These are phyloP conservation scores for Leccinum uliginosum DNA, from an alignment of 768 basidiomycete genomes.

Conservation along the genomic window DNA sequence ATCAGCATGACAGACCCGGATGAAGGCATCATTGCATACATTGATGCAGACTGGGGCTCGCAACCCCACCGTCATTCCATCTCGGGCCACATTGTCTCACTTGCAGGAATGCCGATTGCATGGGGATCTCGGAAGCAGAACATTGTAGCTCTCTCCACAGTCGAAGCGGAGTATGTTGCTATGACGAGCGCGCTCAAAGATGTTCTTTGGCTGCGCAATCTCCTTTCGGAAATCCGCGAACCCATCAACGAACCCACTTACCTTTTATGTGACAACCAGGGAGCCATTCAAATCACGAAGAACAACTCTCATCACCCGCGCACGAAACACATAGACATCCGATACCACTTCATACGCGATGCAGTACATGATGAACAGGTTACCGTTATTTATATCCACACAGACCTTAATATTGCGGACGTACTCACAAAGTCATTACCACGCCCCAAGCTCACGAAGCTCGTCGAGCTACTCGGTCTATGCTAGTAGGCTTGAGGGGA, in stretches of 20 bases:
- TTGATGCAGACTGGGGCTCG: slow-evolving; percentile 2
- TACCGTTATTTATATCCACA: not conserved
- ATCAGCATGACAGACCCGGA: not conserved
- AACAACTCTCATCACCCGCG: not conserved
- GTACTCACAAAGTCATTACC: not conserved
- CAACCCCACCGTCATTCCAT: not conserved
- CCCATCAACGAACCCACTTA: not conserved
- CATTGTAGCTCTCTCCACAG: not conserved
- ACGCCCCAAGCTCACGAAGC: not conserved
- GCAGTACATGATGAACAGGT: not conserved
- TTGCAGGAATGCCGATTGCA: not conserved
- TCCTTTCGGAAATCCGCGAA: not conserved
- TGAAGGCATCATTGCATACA: not conserved
- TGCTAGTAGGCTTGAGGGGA: not conserved
- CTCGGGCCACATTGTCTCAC: not conserved
- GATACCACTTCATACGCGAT: not conserved
- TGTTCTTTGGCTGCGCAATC: not conserved
- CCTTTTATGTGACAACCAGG: not conserved
- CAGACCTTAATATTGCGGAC: not conserved
- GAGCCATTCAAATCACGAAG: not conserved
- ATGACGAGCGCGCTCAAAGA: not conserved
- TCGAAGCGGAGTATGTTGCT: not conserved
- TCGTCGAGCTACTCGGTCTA: not conserved
- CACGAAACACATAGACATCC: not conserved
- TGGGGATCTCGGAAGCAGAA: not conserved